Evolutionary conservation across 768 basidiomycete species (phyloP), one percentile per base, ranked within the genome.

Genomic region (Lactarius indigo): DNA sequence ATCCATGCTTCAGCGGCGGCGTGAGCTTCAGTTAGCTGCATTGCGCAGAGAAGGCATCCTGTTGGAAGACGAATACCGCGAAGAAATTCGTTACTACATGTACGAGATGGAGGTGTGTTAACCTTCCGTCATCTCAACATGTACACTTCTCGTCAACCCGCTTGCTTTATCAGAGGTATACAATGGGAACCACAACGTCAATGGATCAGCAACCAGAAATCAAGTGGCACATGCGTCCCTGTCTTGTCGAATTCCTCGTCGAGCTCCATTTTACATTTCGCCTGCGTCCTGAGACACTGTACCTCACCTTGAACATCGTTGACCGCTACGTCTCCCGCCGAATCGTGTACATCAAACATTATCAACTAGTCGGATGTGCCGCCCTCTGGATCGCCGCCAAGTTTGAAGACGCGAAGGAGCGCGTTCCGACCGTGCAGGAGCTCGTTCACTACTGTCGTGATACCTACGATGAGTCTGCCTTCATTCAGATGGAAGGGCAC

Each of bases 181-280:
- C 96, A 42, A 90, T 92, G 85, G 91, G 91, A 33, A 94, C 90
- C n/a, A 87, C 89, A 42, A 85, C 94, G 70, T 94, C 94, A 59
- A 99, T 99, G 93, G 97, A 99, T 76, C 94, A 96, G 79, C 97
- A 99, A 75, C 96, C 97, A 39, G 97, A 99, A 78, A 94, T 99
- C 74, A 85, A 90, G 73, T 98, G 97, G 97, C 93, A 96, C 78
- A 99, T 99, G 97, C 93, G 97, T 42, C 94, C 94, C 39, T 96
- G 92, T 81, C 88, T 99, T 55, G 94, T 98, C 75, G 97, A 99
- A 77, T 99, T 99, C 79, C 87, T 99, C 75, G 92, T 99, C 75
- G 97, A 99, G 78, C 92, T 98, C 69, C 97, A 99, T 78, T 94
- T 96, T 75, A 94, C 94, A 69, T 96, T 97, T 81, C 91, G 95